A percentile compares a stretch with the other conserved stretches of the same genome.
phyloP scores from a whole-genome alignment of 2,329 filamentous ascomycete species.

The Calonectria naviculata region DNA sequence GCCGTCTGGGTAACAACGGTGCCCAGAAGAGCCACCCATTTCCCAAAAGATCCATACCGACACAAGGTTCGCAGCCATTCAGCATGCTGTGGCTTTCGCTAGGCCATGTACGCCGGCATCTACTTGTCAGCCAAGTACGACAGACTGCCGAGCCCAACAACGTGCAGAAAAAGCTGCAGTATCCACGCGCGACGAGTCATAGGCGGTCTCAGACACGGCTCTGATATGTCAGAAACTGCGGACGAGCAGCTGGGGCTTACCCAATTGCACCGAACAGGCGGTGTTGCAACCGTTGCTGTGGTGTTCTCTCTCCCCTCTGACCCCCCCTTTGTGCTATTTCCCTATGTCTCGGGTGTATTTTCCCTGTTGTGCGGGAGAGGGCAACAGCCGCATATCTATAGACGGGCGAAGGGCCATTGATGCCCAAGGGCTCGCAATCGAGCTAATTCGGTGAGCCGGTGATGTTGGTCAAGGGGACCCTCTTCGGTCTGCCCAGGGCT shows the following conservation, averaged over 20 bases:
- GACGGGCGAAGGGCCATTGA: slow-evolving; percentile 17
- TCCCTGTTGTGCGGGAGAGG: slow-evolving; percentile 5
- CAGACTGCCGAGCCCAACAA: slow-evolving; percentile 18
- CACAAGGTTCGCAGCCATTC: slow-evolving; percentile 14
- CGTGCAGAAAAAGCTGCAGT: slow-evolving; percentile 21
- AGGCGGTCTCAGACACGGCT: not conserved
- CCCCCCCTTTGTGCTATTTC: not conserved
- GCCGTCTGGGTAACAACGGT: not conserved
- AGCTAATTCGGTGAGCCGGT: slow-evolving; percentile 8
- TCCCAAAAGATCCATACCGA: not conserved
- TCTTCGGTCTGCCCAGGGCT: slow-evolving; percentile 15
- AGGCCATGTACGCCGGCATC: slow-evolving; percentile 13
- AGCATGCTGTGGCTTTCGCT: slow-evolving; percentile 1
- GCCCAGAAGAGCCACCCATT: slow-evolving; percentile 10
- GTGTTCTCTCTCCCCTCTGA: not conserved
- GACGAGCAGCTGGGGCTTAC: not conserved
- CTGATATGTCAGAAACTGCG: slow-evolving; percentile 8
- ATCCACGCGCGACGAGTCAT: slow-evolving; percentile 21
- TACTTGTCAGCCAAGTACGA: slow-evolving; percentile 10
- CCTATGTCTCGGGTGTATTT: not conserved
- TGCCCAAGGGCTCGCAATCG: slow-evolving; percentile 18
- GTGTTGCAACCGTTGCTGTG: not conserved
- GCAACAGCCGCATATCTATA: not conserved
- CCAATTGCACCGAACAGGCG: not conserved
- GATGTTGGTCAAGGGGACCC: slow-evolving; percentile 15